phyloP scores from a whole-genome alignment of 768 basidiomycete species.

The Podaxis sp. region DNA sequence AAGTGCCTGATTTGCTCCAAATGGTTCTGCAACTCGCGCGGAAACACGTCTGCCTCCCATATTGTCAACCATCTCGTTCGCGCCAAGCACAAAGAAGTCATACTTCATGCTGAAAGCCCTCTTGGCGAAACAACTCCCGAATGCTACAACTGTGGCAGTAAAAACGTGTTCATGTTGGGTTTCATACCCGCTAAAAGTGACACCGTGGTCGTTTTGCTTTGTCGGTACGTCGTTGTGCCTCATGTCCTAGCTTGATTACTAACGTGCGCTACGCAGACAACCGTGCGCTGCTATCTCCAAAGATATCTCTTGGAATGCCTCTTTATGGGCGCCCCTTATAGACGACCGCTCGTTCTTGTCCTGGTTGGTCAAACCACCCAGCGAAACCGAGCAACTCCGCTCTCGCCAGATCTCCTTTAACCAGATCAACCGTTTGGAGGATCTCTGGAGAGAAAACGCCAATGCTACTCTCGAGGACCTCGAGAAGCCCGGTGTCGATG shows the following conservation, averaged over 20 bases:
- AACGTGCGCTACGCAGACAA: conserved; percentile 57
- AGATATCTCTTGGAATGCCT: conserved; percentile 98
- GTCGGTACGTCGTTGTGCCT: conserved; percentile 65
- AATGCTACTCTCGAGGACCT: conserved; percentile 94
- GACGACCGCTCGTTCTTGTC: conserved; percentile 99
- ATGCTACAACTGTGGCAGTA: conserved; percentile 99
- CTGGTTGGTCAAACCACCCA: conserved; percentile 97
- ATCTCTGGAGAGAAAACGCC: conserved; percentile 96
- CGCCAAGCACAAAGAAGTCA: conserved; percentile 99
- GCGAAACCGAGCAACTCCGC: conserved; percentile 92
- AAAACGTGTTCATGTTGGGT: conserved; percentile 99
- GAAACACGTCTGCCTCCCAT: conserved; percentile 97
- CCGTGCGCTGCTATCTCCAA: conserved; percentile 97
- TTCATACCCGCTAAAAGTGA: conserved; percentile 99
- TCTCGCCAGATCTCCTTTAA: conserved; percentile 96
- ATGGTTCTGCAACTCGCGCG: conserved; percentile 99
- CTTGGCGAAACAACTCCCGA: conserved; percentile 97
- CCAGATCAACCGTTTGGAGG: conserved; percentile 96
- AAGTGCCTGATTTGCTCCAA: conserved; percentile 91
- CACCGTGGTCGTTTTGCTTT: conserved; percentile 95
- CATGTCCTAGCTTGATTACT: conserved; percentile 4
- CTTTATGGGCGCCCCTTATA: conserved; percentile 97
- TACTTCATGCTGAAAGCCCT: conserved; percentile 92
- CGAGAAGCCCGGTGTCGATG: conserved; percentile 96
- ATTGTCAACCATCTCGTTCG: conserved; percentile 99